Conservation (phyloP, 2,329 filamentous ascomycete genomes). For the Aspergillus sp. region DNA sequence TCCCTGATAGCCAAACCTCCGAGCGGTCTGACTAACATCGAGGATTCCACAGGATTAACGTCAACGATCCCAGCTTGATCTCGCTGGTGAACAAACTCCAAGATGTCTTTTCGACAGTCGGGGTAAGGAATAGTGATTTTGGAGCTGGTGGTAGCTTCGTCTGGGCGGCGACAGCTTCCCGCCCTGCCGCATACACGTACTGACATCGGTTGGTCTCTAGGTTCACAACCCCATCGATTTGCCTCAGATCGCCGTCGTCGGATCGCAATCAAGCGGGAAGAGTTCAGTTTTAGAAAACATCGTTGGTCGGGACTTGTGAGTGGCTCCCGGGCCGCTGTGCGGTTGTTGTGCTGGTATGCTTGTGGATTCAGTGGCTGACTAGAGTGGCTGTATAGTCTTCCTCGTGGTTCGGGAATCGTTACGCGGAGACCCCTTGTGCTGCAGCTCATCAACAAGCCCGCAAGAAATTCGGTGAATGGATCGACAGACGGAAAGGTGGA, state of each 20-base stretch:
- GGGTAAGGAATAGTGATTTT: constrained; percentile 48
- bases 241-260: constrained; percentile 95
- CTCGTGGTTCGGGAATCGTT: constrained; percentile 94
- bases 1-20: constrained; percentile 14
- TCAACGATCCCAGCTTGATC: constrained; percentile 63
- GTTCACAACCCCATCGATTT: constrained; percentile 99
- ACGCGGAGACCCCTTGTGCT: constrained; percentile 92
- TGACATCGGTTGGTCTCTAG: constrained; percentile 38
- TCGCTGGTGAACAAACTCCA: constrained; percentile 97
- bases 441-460: constrained; percentile 88
- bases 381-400: constrained; percentile 56
- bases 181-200: constrained; percentile 3
- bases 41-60: constrained; percentile 53
- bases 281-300: constrained; percentile 99
- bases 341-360: constrained; percentile 6
- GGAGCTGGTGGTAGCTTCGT: not conserved
- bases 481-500: constrained; percentile 58
- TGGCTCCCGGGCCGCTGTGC: constrained; percentile 17
- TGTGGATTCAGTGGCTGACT: constrained; percentile 19
- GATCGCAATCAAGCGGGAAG: constrained; percentile 98
- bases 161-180: not conserved
- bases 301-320: constrained; percentile 96
- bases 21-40: constrained; percentile 17
- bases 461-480: constrained; percentile 63
- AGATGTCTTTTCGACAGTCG: constrained; percentile 97